Evolutionary conservation across 345 rosid species (phyloP).

Genomic region (Cochlearia excelsa): DNA sequence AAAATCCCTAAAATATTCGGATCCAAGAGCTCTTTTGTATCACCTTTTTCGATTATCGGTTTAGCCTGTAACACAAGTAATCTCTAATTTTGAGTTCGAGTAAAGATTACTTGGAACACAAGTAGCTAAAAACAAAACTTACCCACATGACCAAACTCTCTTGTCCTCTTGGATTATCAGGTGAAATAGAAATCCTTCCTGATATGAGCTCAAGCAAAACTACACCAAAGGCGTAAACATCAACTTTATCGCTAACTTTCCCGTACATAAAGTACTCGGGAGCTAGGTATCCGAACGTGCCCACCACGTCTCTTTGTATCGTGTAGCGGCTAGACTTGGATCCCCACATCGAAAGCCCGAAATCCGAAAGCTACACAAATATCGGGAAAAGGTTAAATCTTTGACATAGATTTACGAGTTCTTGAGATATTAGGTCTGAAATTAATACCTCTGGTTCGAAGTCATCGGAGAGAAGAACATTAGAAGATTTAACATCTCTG

Average conservation of each 20-base stretch:
- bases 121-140: conserved; percentile 32
- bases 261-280: conserved; percentile 98
- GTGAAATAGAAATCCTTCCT: conserved; percentile 70
- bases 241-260: conserved; percentile 84
- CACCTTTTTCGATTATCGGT: conserved; percentile 55
- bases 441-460: conserved; percentile 72
- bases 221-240: conserved; percentile 90
- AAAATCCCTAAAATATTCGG: conserved; percentile 48
- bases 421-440: background rate
- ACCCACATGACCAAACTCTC: conserved; percentile 97
- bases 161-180: conserved; percentile 55
- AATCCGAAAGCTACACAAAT: conserved; percentile 65
- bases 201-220: conserved; percentile 84
- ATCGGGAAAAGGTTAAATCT: background rate
- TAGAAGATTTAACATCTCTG: conserved; percentile 86
- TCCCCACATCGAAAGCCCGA: conserved; percentile 88
- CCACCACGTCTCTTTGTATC: conserved; percentile 64
- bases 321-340: conserved; percentile 57
- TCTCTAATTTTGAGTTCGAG: conserved; percentile 16
- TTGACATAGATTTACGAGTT: background rate
- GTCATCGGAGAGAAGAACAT: conserved; percentile 74
- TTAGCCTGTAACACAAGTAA: conserved; percentile 61
- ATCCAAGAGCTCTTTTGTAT: conserved; percentile 59
- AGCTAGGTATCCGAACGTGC: conserved; percentile 97
- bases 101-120: background rate